These are phyloP conservation scores for Sphagnum fallax DNA, from an alignment of 228 moss, liverwort and hornwort genomes.

Conservation along the genomic window DNA sequence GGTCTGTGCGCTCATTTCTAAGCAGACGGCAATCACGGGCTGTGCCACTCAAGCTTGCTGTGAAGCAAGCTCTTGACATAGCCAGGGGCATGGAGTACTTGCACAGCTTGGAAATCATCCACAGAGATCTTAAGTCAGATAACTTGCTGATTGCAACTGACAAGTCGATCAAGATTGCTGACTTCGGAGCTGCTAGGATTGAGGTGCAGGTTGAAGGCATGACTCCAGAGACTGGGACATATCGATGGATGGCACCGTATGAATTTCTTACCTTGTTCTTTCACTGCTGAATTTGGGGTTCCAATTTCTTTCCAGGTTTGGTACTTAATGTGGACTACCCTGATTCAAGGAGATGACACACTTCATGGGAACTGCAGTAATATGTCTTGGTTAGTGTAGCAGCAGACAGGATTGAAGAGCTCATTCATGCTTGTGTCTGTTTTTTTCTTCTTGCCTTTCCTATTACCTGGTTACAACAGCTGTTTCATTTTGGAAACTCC, in stretches of 20 bases:
- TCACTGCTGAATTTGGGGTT: background rate
- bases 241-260: constrained; percentile 99
- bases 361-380: too few species aligned
- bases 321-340: background rate
- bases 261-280: constrained; percentile 19
- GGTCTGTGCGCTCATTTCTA: constrained; percentile 90
- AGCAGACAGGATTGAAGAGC: too few species aligned
- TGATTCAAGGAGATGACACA: too few species aligned
- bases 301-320: background rate
- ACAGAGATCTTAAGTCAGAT: constrained; percentile 95
- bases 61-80: constrained; percentile 95
- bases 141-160: constrained; percentile 95
- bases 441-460: too few species aligned
- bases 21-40: constrained; percentile 80
- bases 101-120: constrained; percentile 93
- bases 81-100: constrained; percentile 97
- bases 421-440: too few species aligned
- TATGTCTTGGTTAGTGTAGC: too few species aligned
- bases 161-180: constrained; percentile 97
- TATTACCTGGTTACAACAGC: too few species aligned
- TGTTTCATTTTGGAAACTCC: too few species aligned
- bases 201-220: constrained; percentile 99
- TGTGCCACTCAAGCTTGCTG: constrained; percentile 91
- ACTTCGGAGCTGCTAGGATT: constrained; percentile 96
- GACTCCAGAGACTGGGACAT: constrained; percentile 99